Evolutionary conservation across 352 stramenopile species (phyloP), one percentile per base, ranked within the genome.

Genomic region (Phytophthora pistaciae): DNA sequence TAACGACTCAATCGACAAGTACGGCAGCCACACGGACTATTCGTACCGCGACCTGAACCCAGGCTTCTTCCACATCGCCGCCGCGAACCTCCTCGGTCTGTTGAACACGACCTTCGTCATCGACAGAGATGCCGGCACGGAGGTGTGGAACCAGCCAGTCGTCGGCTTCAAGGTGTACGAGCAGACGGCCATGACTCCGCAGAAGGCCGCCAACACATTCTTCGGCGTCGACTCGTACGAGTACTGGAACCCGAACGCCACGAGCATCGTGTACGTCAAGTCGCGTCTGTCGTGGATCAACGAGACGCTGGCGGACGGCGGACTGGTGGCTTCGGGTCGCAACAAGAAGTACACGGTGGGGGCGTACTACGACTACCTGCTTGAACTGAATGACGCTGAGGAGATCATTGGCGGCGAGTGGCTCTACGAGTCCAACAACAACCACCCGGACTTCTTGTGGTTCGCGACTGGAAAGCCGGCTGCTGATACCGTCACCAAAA

Each of bases 101-200:
- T 56, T 79, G 11, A 78, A 78, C 10, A 54, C 70, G 18, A 64
- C 75, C 3, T 79, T 88, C 53, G 67, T 88, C 18, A 56, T 83
- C 10, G 80, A 85, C 55, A 65, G 72, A 14, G 50, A 73, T 5
- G 58, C 72, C 36, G 69, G 56, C 6, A 21, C 38, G 6, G 60
- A 72, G 33, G 74, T 88, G 14, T 89, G 81, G 79, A 85, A 87
- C 69, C 72, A 84, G 55, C 77, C 81, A 7, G 68, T 85, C 33
- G 42, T 60, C 16, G 72, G 62, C 46, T 89, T 86, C 60, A 48
- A 78, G 44, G 60, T 85, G 11, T 31, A 61, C 20, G 49, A 80
- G n/a, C 38, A 66, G 53, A 52, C 61, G 3, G 64, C 68, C 8
- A 65, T 85, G 60, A 63, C 66, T 3, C 53, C 60, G 1, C 40